A percentile compares a stretch with the other conserved stretches of the same genome.
Evolutionary conservation across 768 basidiomycete genomes (phyloP).

Genomic region (Mrakia hoshinonis): DNA sequence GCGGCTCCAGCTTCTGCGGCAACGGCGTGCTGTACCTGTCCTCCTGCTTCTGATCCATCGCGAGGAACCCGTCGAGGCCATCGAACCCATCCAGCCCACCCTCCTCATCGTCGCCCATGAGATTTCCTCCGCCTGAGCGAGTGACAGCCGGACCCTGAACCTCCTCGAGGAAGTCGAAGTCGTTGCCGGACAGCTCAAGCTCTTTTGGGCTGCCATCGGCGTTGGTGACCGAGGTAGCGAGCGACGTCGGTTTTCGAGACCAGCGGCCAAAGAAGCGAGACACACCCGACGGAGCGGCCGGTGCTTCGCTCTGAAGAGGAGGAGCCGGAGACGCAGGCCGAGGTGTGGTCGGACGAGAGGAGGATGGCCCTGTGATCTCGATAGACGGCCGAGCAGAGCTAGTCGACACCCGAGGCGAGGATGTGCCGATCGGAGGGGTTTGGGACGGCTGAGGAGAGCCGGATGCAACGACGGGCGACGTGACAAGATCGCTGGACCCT

Average conservation of each 20-base stretch:
- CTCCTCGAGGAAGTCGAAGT: constrained; percentile 26
- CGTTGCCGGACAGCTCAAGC: constrained; percentile 14
- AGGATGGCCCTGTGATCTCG: not conserved
- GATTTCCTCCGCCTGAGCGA: not conserved
- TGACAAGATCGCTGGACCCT: not conserved
- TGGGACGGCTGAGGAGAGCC: not conserved
- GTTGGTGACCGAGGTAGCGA: not conserved
- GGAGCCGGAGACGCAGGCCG: not conserved
- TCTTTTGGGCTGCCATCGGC: not conserved
- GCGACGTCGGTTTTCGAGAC: constrained; percentile 18
- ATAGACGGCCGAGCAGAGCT: not conserved
- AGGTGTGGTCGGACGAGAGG: constrained; percentile 1
- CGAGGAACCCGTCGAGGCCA: not conserved
- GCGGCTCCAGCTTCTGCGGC: constrained; percentile 18
- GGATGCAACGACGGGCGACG: not conserved
- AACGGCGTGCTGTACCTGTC: constrained; percentile 1
- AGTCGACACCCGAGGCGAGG: not conserved
- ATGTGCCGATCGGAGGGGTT: not conserved
- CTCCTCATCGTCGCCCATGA: constrained; percentile 12
- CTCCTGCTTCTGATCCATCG: not conserved
- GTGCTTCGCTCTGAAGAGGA: not conserved
- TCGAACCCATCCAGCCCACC: constrained; percentile 4
- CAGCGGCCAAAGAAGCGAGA: constrained; percentile 24
- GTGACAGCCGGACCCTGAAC: not conserved
- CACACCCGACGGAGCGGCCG: constrained; percentile 9